Evolutionary conservation across 306 rosid species (phyloP).

Genomic region (Cercis canadensis): DNA sequence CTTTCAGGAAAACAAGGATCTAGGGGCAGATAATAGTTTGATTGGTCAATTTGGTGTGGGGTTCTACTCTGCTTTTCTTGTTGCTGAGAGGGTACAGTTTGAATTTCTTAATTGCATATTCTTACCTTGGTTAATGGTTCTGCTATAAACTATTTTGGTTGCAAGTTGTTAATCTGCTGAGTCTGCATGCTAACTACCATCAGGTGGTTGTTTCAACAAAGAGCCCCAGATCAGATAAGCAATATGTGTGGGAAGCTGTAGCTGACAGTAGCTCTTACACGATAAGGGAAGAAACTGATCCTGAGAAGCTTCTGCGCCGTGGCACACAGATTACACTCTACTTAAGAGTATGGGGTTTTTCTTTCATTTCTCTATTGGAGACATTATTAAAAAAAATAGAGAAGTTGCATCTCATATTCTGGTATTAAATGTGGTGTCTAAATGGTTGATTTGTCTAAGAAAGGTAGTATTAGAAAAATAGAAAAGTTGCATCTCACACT

Average conservation of each 20-base stretch:
- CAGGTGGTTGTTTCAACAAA: conserved; percentile 95
- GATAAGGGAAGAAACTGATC: conserved; percentile 92
- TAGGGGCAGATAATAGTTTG: conserved; percentile 88
- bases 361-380: conserved; percentile 20
- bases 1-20: conserved; percentile 82
- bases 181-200: conserved; percentile 34
- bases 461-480: neutral
- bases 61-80: conserved; percentile 96
- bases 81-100: conserved; percentile 82
- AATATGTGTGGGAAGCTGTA: conserved; percentile 84
- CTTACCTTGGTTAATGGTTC: conserved; percentile 8
- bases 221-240: conserved; percentile 94
- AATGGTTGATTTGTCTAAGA: neutral
- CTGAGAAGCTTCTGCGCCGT: conserved; percentile 75
- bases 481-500: too few species aligned
- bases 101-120: conserved; percentile 17
- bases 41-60: conserved; percentile 99
- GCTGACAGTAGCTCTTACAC: conserved; percentile 92
- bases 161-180: conserved; percentile 39
- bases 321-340: conserved; percentile 93
- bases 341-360: conserved; percentile 63
- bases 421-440: neutral
- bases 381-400: neutral
- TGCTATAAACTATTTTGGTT: conserved; percentile 5
- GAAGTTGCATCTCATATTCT: neutral